Base-by-base conservation (phyloP, 768 basidiomycete genomes). In the Russula abietina region DNA sequence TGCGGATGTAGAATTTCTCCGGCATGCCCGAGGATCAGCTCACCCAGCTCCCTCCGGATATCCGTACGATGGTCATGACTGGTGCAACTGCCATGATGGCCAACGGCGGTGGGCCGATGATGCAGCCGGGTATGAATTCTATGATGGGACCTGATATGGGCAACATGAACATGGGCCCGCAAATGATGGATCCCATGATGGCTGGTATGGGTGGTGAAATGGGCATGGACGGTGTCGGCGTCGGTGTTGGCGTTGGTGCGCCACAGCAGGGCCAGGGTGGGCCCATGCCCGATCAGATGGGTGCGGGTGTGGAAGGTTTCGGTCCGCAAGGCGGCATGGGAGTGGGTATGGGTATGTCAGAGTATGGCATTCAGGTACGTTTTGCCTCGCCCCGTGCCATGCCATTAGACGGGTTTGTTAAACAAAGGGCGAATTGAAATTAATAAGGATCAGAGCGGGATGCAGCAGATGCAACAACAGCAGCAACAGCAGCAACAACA, bases 11-110 rank as follows among this genome's bases (percentile, higher is more conserved):
- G 90, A 91, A 87, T 71, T 89, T 92, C 70, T 78, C 89, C 1
- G 87, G 83, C 11, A 88, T 93, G 86, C 81, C 82, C 51, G 92
- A 93, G 73, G 90, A 89, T 57, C 89, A 89, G 71, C 79, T 91
- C 45, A 78, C 84, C 32, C 84, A 83, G 38, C 80, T 94, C 43
- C 91, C 90, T 10, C 84, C 87, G 1, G 91, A 93, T 62, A 79
- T 92, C 60, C 86, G 90, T 43, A 85, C 87, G 63, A 92, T 92
- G 88, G 88, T 92, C 57, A 89, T 93, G 84, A 87, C 89, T 9
- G 86, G 88, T 19, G 84, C 89, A 64, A 84, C 83, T 24, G 82
- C 87, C 10, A 85, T 91, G 82, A 88, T 90, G 88, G 81, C 81
- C 60, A 80, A 80, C 62, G 84, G 77, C n/a, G 80, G 68, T 33